A percentile compares a stretch with the other conserved stretches of the same genome.
phyloP scores from a whole-genome alignment of 2,329 filamentous ascomycete genomes.

The Ophiobolus disseminans region DNA sequence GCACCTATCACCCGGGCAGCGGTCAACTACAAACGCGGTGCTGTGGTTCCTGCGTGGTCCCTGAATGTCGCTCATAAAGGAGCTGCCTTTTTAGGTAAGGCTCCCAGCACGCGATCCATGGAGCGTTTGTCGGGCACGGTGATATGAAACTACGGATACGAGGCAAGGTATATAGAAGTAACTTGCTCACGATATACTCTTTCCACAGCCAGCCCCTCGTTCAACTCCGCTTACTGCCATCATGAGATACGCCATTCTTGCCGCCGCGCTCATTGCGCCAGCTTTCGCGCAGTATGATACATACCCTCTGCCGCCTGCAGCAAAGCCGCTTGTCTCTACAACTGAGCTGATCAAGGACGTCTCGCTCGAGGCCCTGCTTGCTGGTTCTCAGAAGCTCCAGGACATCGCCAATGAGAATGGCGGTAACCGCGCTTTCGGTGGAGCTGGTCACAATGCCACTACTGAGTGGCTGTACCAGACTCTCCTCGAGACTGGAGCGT shows the following conservation, averaged over 20 bases:
- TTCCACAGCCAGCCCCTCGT: conserved; percentile 15
- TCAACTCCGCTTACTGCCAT: conserved; percentile 15
- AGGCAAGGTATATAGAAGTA: conserved; percentile 28
- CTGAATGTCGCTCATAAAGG: conserved; percentile 20
- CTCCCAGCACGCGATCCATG: conserved; percentile 3
- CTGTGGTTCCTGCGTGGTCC: conserved; percentile 18
- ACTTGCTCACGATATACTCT: neutral
- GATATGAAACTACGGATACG: conserved; percentile 5
- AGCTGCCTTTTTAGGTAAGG: conserved; percentile 34
- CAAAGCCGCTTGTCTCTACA: conserved; percentile 25
- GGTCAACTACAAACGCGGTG: conserved; percentile 11
- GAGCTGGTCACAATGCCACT: conserved; percentile 44
- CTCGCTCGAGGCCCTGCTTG: conserved; percentile 40
- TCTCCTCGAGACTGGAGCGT: conserved; percentile 39
- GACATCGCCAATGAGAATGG: conserved; percentile 40
- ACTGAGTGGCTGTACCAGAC: conserved; percentile 43
- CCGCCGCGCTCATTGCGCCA: conserved; percentile 29
- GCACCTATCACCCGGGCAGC: conserved; percentile 19
- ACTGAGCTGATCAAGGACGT: conserved; percentile 36
- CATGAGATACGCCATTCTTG: conserved; percentile 38
- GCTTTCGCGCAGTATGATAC: conserved; percentile 21
- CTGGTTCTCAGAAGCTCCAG: conserved; percentile 43
- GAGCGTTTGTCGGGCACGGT: conserved; percentile 1
- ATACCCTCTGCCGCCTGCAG: conserved; percentile 1
- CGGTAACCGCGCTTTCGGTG: conserved; percentile 47